phyloP scores from a whole-genome alignment of 2,329 filamentous ascomycete genomes.

The Fusarium nisikadoi region DNA sequence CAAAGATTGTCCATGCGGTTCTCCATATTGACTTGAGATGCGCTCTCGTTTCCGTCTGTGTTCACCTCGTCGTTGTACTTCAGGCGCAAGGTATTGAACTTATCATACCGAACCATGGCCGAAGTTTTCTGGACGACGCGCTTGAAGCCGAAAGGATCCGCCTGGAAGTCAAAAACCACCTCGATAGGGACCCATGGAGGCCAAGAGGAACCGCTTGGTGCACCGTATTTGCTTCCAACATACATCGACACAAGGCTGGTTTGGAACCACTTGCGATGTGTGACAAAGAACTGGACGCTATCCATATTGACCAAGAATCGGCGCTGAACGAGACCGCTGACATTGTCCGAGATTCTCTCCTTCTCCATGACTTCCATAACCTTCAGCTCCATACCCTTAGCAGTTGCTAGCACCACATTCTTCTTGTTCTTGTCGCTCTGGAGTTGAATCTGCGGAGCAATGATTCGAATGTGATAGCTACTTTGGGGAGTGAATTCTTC shows the following conservation, averaged over 20 bases:
- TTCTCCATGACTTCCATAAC: conserved; percentile 99
- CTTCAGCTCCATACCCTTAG: conserved; percentile 98
- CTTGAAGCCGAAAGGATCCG: conserved; percentile 97
- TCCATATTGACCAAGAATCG: conserved; percentile 96
- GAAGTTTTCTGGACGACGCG: conserved; percentile 97
- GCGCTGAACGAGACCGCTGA: conserved; percentile 94
- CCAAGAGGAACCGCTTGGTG: conserved; percentile 86
- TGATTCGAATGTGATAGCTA: conserved; percentile 92
- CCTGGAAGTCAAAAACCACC: conserved; percentile 96
- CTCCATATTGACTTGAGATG: conserved; percentile 69
- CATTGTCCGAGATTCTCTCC: conserved; percentile 87
- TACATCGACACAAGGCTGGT: conserved; percentile 91
- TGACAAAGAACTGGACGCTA: conserved; percentile 97
- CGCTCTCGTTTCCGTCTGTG: conserved; percentile 63
- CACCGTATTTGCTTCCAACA: conserved; percentile 91
- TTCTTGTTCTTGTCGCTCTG: conserved; percentile 99
- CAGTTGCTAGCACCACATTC: conserved; percentile 94
- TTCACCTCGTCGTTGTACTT: conserved; percentile 97
- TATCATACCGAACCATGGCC: conserved; percentile 92
- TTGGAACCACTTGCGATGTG: conserved; percentile 89
- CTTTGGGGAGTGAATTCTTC: conserved; percentile 91
- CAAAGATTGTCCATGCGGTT: conserved; percentile 94
- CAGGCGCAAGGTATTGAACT: conserved; percentile 95
- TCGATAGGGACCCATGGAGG: conserved; percentile 98
- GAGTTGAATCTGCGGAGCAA: conserved; percentile 96